These are phyloP conservation scores for Magnolia officinalis DNA, from an alignment of 164 flowering plant species.

Conservation along the genomic window DNA sequence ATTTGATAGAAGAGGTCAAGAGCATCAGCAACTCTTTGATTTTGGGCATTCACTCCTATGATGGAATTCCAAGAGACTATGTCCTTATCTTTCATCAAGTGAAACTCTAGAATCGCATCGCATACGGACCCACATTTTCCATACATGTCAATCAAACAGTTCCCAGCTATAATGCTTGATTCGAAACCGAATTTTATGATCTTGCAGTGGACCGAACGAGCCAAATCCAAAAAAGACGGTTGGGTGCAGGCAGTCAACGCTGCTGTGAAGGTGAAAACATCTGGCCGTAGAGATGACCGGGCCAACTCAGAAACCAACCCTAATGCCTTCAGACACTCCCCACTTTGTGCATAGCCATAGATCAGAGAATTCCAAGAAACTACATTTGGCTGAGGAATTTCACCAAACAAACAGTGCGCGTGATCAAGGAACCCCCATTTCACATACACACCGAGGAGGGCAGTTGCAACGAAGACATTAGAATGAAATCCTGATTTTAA, in stretches of 20 bases:
- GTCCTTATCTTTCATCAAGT: constrained; percentile 35
- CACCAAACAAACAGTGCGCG: constrained; percentile 53
- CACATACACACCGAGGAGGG: constrained; percentile 39
- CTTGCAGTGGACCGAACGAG: constrained; percentile 48
- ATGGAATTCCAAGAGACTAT: constrained; percentile 65
- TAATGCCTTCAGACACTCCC: constrained; percentile 34
- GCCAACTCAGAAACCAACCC: constrained; percentile 40
- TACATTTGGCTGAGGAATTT: constrained; percentile 51
- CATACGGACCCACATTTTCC: constrained; percentile 55
- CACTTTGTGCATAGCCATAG: constrained; percentile 48
- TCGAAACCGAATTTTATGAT: constrained; percentile 42
- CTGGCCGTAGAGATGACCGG: constrained; percentile 29
- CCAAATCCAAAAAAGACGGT: constrained; percentile 29
- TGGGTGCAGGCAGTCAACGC: constrained; percentile 52
- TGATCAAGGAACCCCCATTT: constrained; percentile 23
- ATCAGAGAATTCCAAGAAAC: constrained; percentile 71
- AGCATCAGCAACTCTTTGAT: constrained; percentile 38
- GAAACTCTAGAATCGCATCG: constrained; percentile 42
- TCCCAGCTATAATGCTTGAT: constrained; percentile 29
- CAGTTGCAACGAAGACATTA: constrained; percentile 37
- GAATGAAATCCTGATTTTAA: constrained; percentile 44
- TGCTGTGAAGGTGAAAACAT: constrained; percentile 46
- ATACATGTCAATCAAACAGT: constrained; percentile 71
- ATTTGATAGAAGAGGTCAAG: constrained; percentile 32
- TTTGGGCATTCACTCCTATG: constrained; percentile 51